Percentiles rank a stretch among this genome's conserved stretches.
Evolutionary conservation across 805 yeast genomes (phyloP).

Genomic region (Saccharomycopsis synnaedendra): DNA sequence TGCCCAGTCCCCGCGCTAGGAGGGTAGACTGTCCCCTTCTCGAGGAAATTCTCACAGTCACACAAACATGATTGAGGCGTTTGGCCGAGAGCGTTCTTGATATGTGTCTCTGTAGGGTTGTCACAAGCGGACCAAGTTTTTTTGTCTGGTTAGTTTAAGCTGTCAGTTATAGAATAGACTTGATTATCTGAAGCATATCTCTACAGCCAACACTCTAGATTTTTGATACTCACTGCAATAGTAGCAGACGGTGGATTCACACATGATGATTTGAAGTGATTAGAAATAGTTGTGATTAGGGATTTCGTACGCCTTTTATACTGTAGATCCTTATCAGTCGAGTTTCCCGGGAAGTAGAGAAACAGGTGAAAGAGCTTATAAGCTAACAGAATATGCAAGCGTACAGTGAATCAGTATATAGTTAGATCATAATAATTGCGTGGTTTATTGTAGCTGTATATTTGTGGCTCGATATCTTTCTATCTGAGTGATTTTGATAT

Average conservation of each 20-base stretch:
- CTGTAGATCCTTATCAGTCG: too few species aligned
- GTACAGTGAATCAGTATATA: too few species aligned
- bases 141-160: constrained; percentile 1
- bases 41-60: constrained; percentile 12
- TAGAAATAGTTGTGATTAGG: background rate
- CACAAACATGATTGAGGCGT: constrained; percentile 11
- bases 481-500: too few species aligned
- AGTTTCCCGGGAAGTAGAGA: too few species aligned
- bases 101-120: constrained; percentile 2
- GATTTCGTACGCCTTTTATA: background rate
- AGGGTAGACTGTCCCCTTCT: constrained; percentile 6
- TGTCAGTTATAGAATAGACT: background rate
- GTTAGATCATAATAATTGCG: too few species aligned
- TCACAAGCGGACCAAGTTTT: constrained; percentile 9
- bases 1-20: constrained; percentile 14
- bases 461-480: too few species aligned
- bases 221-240: constrained; percentile 6
- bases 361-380: too few species aligned
- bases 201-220: background rate
- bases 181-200: background rate
- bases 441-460: too few species aligned
- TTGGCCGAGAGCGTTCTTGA: constrained; percentile 1
- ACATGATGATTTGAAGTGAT: constrained; percentile 4
- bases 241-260: constrained; percentile 10
- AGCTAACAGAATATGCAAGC: too few species aligned